phyloP scores from a whole-genome alignment of 257 asterid genomes.

The Agastache rugosa region DNA sequence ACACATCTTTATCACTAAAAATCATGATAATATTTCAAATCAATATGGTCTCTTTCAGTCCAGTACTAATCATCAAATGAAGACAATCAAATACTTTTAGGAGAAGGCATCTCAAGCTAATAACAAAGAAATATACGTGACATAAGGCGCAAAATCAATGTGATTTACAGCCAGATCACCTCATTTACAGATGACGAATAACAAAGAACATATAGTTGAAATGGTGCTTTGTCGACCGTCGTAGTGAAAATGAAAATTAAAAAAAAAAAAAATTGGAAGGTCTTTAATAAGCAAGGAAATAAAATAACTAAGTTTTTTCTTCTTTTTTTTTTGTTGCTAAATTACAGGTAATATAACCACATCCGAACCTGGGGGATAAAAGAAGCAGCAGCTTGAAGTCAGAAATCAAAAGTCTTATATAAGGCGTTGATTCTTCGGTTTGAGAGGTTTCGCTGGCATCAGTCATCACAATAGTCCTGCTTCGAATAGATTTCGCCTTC shows the following conservation, averaged over 20 bases:
- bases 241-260: not conserved
- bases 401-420: conserved; percentile 24
- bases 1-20: not conserved
- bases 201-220: conserved; percentile 21
- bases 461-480: conserved; percentile 85
- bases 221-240: conserved; percentile 33
- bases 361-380: conserved; percentile 26
- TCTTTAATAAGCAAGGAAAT: conserved; percentile 27
- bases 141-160: conserved; percentile 44
- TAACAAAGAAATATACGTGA: conserved; percentile 20
- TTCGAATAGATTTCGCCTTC: conserved; percentile 91
- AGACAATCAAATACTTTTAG: not conserved
- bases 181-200: conserved; percentile 52
- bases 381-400: conserved; percentile 8
- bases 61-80: not conserved
- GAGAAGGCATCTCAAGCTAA: not conserved
- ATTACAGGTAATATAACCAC: conserved; percentile 42
- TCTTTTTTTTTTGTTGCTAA: not conserved
- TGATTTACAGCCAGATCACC: conserved; percentile 50
- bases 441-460: conserved; percentile 36
- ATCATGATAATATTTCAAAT: not conserved
- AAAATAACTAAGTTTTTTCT: conserved; percentile 10
- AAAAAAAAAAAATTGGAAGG: not conserved
- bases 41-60: not conserved
- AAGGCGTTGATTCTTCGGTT: conserved; percentile 13